A percentile compares a stretch with the other conserved stretches of the same genome.
phyloP scores from a whole-genome alignment of 805 yeast genomes.

The Metschnikowia lochheadii region DNA sequence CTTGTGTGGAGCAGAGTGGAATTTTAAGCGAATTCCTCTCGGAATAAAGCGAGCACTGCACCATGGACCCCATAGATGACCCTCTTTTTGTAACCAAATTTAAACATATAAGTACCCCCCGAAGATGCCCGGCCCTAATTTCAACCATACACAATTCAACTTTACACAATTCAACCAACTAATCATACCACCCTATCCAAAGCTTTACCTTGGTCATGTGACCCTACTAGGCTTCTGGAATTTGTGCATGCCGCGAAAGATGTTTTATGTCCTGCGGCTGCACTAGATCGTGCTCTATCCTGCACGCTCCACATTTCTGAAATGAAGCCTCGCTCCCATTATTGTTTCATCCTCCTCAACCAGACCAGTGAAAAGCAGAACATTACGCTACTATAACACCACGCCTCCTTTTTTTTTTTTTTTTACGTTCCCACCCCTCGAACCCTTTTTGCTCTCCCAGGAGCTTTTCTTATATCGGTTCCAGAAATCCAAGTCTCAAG shows the following conservation, averaged over 20 bases:
- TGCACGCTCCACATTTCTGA: conserved; percentile 4
- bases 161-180: too few species aligned
- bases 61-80: neutral
- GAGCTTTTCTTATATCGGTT: neutral
- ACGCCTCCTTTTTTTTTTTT: too few species aligned
- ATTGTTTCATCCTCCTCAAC: neutral
- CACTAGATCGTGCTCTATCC: conserved; percentile 4
- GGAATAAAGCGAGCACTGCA: neutral
- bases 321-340: conserved; percentile 2
- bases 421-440: neutral
- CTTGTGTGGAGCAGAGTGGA: neutral
- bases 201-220: neutral
- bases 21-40: neutral
- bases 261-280: conserved; percentile 1
- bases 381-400: neutral
- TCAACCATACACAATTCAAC: too few species aligned
- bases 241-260: conserved; percentile 3
- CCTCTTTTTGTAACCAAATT: too few species aligned
- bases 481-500: neutral
- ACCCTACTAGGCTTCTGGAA: neutral
- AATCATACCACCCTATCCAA: too few species aligned
- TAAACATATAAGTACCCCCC: too few species aligned
- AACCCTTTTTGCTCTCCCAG: neutral
- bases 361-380: neutral
- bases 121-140: too few species aligned